A percentile compares a stretch with the other conserved stretches of the same genome.
phyloP scores from a whole-genome alignment of 257 asterid species.

The Cruciata laevipes region DNA sequence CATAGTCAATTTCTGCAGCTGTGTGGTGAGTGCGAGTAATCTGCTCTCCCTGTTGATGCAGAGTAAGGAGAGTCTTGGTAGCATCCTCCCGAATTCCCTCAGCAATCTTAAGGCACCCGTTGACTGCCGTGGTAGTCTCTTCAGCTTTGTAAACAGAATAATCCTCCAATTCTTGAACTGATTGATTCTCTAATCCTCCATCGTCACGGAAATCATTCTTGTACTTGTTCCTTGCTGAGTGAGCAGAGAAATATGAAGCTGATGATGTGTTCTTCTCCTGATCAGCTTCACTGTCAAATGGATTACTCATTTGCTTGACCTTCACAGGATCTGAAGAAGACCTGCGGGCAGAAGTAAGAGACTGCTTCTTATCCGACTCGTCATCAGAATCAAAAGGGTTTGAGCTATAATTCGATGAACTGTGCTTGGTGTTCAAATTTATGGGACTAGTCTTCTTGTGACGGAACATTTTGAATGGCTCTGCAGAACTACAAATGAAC shows the following conservation, averaged over 20 bases:
- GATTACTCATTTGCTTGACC: slow-evolving; percentile 33
- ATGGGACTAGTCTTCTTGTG: slow-evolving; percentile 53
- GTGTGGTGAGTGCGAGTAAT: slow-evolving; percentile 68
- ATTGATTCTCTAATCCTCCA: slow-evolving; percentile 76
- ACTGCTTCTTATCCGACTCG: slow-evolving; percentile 47
- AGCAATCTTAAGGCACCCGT: slow-evolving; percentile 77
- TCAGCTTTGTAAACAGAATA: slow-evolving; percentile 74
- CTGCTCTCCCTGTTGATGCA: slow-evolving; percentile 98
- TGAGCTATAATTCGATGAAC: slow-evolving; percentile 27
- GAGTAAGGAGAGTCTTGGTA: slow-evolving; percentile 64
- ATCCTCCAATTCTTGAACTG: slow-evolving; percentile 64
- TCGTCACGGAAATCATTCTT: slow-evolving; percentile 56
- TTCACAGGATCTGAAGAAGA: slow-evolving; percentile 58
- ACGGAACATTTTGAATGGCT: slow-evolving; percentile 47
- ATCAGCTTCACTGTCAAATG: slow-evolving; percentile 53
- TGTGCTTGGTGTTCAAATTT: slow-evolving; percentile 39
- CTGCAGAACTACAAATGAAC: slow-evolving; percentile 12
- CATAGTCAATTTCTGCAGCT: slow-evolving; percentile 87
- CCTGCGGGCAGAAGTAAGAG: slow-evolving; percentile 40
- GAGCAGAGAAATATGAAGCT: slow-evolving; percentile 28
- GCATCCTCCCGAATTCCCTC: slow-evolving; percentile 89
- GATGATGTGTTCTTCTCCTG: slow-evolving; percentile 36
- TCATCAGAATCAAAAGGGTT: slow-evolving; percentile 83
- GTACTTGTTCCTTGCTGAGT: slow-evolving; percentile 50
- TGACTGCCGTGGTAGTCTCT: slow-evolving; percentile 66